Conservation (phyloP, 257 asterid genomes). For the Solanum dulcamara region DNA sequence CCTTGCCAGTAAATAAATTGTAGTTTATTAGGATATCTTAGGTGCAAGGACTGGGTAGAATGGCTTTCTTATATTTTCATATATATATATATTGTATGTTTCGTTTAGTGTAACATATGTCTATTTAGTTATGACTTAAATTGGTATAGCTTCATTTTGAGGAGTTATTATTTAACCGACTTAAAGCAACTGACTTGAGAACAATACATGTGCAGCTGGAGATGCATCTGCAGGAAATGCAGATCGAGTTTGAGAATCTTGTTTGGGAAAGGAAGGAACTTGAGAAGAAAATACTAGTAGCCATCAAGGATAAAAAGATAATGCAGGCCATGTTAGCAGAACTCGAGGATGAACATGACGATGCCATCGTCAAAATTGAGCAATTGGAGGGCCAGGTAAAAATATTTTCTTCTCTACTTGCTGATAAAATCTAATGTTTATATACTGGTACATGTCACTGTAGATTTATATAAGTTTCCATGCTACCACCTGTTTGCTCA, state of each 20-base stretch:
- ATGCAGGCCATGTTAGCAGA: constrained; percentile 37
- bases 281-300: constrained; percentile 19
- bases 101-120: not conserved
- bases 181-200: constrained; percentile 5
- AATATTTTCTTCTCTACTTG: not conserved
- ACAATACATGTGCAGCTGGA: constrained; percentile 43
- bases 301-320: constrained; percentile 24
- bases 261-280: constrained; percentile 39
- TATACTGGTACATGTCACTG: not conserved
- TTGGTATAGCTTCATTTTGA: not conserved
- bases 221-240: constrained; percentile 31
- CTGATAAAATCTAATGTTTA: not conserved
- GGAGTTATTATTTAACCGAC: not conserved
- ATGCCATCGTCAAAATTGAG: constrained; percentile 42
- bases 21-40: not conserved
- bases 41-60: not conserved
- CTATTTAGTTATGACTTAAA: not conserved
- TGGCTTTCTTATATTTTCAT: not conserved
- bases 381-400: constrained; percentile 42
- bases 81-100: not conserved
- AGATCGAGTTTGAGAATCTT: constrained; percentile 29
- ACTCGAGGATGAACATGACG: constrained; percentile 56
- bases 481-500: not conserved
- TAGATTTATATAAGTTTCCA: not conserved
- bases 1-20: not conserved